These are phyloP conservation scores for Jasminum sambac DNA, from an alignment of 257 asterid genomes.

Conservation along the genomic window DNA sequence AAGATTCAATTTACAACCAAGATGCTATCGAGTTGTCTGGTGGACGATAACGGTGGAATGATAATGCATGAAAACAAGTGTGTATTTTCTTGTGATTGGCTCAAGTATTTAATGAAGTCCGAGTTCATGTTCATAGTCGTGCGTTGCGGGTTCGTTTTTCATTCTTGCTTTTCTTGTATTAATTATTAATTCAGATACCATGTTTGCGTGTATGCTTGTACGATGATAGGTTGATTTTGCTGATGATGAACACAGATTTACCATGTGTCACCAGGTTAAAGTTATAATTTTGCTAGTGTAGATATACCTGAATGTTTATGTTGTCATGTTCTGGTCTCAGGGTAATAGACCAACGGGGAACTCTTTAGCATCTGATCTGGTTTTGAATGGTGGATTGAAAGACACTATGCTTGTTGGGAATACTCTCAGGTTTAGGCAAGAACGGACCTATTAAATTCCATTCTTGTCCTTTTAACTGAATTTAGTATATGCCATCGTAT, in stretches of 20 bases:
- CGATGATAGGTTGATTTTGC: neutral
- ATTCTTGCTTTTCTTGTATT: slow-evolving; percentile 4
- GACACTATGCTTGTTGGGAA: neutral
- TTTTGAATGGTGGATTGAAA: neutral
- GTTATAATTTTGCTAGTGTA: slow-evolving; percentile 11
- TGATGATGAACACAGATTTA: slow-evolving; percentile 8
- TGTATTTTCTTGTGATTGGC: slow-evolving; percentile 5
- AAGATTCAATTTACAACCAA: slow-evolving; percentile 64
- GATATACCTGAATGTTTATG: no score
- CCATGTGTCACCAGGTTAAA: neutral
- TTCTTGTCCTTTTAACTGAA: no score
- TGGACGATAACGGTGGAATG: slow-evolving; percentile 51
- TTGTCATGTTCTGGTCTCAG: neutral
- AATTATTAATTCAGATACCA: neutral
- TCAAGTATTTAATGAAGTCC: slow-evolving; percentile 3
- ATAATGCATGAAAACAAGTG: slow-evolving; percentile 1
- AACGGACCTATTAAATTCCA: no score
- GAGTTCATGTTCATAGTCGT: slow-evolving; percentile 5
- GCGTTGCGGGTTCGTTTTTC: neutral
- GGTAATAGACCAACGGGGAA: neutral
- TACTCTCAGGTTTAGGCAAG: no score
- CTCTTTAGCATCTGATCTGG: neutral
- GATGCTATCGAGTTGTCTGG: slow-evolving; percentile 85
- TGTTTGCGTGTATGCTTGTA: neutral
- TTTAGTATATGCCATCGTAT: no score